Evolutionary conservation across 805 yeast species (phyloP), one percentile per base, ranked within the genome.

Genomic region (Wickerhamomyces kurtzmanii): DNA sequence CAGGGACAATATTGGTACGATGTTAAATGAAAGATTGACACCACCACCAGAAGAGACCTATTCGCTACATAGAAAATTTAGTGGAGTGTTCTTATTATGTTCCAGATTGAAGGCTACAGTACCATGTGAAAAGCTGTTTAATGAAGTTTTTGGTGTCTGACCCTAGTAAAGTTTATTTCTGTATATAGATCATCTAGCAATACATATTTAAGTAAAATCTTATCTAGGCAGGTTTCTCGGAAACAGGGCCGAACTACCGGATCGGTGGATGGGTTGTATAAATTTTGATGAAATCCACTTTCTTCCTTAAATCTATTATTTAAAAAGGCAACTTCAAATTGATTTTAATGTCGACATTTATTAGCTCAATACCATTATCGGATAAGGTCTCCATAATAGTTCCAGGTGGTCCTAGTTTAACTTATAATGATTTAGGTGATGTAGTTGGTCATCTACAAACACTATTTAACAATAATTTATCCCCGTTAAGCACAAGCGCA

Each of bases 1-100:
- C 14, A 71, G 94, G 39, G 78, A 72, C 3, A 86, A 87, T 45
- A 84, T 91, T 39, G 76, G 85, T 3, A 58, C 87, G 30, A 91
- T 91, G 98, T 65, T 91, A 36, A 71, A 77, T 35, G 95, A 91
- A 53, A 71, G 98, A 41, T 62, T 91, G 36, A 74, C 95, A 4
- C 96, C 98, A 4, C 98, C 98, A 10, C 98, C 98, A 3, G 97
- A 91, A 47, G 98, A 91, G 54, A 91, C 98, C 0, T 91, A 91
- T 51, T 81, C 94, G n/a, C 62, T 91, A 42, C 98, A 91, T 56
- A 68, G 98, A 45, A 91, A 91, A 49, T 74, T 91, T 47, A 82
- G 94, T 48, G 98, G 98, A 8, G 94, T 91, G 2, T 91, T 82
- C 48, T 62, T 91, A 36, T 62, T 91, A 30, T 89, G 97, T 58